Percentiles rank a stretch among this genome's conserved stretches.
Evolutionary conservation across 2,329 filamentous ascomycete genomes (phyloP).

Genomic region (Trichoderma oligosporum): DNA sequence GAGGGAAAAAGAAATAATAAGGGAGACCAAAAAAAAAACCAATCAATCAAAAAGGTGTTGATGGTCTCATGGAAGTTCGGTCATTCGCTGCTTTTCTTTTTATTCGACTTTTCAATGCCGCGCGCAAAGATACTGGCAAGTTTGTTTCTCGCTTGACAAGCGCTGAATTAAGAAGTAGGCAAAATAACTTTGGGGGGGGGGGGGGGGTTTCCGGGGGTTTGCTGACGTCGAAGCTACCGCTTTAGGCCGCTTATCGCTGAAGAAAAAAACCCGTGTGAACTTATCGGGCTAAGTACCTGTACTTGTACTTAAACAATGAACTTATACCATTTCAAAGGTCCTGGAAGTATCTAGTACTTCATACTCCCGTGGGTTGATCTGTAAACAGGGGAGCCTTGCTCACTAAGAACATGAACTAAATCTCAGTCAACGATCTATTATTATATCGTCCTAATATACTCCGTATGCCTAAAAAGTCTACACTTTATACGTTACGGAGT

Average conservation of each 20-base stretch:
- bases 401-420: no score
- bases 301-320: no score
- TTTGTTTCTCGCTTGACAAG: background rate
- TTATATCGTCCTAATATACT: no score
- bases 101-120: background rate
- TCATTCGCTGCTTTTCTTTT: background rate
- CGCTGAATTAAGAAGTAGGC: background rate
- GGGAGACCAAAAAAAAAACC: background rate
- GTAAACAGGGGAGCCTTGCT: no score
- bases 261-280: background rate
- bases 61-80: background rate
- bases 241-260: conserved; percentile 8
- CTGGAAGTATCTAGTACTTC: no score
- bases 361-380: no score
- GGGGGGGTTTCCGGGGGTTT: background rate
- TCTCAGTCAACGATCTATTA: no score
- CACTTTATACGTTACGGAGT: no score
- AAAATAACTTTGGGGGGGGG: background rate
- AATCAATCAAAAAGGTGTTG: background rate
- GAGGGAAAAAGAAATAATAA: background rate
- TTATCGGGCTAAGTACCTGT: conserved; percentile 8
- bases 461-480: no score
- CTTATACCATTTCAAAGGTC: no score
- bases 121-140: background rate
- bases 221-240: conserved; percentile 16